phyloP scores from a whole-genome alignment of 75 land plant species.

The Cunninghamia lanceolata region DNA sequence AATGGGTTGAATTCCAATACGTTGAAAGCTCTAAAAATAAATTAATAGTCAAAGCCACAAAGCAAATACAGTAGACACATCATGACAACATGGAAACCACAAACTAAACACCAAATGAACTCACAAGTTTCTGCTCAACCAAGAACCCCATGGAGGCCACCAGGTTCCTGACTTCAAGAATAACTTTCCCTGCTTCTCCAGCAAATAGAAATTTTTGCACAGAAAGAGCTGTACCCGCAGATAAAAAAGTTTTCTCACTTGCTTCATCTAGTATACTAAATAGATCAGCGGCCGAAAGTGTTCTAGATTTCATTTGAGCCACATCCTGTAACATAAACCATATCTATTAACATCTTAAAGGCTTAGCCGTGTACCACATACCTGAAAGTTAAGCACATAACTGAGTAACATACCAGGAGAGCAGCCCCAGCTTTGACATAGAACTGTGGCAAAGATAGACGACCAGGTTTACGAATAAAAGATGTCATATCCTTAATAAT shows the following conservation, averaged over 20 bases:
- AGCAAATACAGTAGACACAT: neutral
- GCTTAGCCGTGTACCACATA: neutral
- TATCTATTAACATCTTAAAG: neutral
- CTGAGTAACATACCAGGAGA: constrained; percentile 56
- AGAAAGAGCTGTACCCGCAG: constrained; percentile 58
- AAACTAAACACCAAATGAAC: constrained; percentile 6
- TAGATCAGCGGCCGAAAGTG: constrained; percentile 60
- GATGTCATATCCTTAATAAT: constrained; percentile 42
- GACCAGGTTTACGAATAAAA: constrained; percentile 38
- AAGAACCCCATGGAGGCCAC: constrained; percentile 77
- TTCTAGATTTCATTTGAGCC: constrained; percentile 48
- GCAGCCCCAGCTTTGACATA: constrained; percentile 70
- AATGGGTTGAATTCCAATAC: neutral
- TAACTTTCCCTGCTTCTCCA: constrained; percentile 73
- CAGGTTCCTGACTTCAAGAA: constrained; percentile 70
- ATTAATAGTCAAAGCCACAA: neutral
- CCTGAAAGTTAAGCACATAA: neutral
- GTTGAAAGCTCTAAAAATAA: neutral
- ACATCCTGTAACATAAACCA: constrained; percentile 56
- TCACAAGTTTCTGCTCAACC: constrained; percentile 76
- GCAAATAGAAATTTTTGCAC: constrained; percentile 73
- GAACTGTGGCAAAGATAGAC: constrained; percentile 44
- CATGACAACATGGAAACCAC: neutral
- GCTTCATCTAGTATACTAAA: constrained; percentile 82
- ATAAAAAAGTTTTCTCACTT: constrained; percentile 86